phyloP scores from a whole-genome alignment of 2,329 filamentous ascomycete genomes.

The Colletotrichum sp. region DNA sequence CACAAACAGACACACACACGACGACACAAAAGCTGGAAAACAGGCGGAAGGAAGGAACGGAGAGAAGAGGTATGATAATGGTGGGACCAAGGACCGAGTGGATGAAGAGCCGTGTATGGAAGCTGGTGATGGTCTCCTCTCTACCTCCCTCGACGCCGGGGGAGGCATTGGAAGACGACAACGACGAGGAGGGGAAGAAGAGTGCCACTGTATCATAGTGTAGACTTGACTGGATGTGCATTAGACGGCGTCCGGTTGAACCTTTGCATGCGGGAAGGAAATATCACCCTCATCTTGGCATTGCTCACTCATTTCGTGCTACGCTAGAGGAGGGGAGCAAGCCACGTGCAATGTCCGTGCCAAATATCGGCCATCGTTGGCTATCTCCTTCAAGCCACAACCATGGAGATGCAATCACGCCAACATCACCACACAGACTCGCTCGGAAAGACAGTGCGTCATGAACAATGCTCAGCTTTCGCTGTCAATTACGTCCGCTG shows the following conservation, averaged over 20 bases:
- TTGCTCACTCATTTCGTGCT: not conserved
- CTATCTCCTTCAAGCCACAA: not conserved
- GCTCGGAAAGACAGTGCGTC: not conserved
- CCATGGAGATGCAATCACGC: not conserved
- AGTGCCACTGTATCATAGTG: constrained; percentile 45
- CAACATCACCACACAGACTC: not conserved
- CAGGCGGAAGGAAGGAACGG: not conserved
- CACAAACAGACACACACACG: not conserved
- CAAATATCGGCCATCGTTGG: not conserved
- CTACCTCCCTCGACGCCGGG: not conserved
- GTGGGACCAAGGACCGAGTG: not conserved
- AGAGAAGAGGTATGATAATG: not conserved
- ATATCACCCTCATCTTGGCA: not conserved
- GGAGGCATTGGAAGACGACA: not conserved
- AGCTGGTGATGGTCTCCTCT: not conserved
- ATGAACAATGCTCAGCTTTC: not conserved
- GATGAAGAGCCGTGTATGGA: not conserved
- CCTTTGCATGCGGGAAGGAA: constrained; percentile 22
- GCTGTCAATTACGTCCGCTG: constrained; percentile 6
- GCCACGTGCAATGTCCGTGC: not conserved
- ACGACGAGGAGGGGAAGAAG: not conserved
- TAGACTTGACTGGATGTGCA: constrained; percentile 46
- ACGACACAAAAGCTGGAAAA: not conserved
- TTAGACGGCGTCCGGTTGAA: constrained; percentile 47
- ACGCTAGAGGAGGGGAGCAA: not conserved